Conservation (phyloP, 2,329 filamentous ascomycete species). For the Cordyceps cateniannulata region DNA sequence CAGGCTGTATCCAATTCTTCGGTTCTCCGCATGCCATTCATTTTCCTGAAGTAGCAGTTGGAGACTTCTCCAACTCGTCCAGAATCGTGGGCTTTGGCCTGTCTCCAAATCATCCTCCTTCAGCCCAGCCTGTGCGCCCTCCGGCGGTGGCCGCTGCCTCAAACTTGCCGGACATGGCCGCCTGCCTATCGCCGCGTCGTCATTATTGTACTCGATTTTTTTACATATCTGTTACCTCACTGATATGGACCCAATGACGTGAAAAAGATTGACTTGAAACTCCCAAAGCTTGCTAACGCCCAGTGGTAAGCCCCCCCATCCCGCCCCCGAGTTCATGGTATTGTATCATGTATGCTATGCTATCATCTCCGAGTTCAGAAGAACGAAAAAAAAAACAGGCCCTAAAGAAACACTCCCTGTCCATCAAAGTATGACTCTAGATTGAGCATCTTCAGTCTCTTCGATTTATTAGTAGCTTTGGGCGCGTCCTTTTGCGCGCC, state of each 20-base stretch:
- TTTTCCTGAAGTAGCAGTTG: no score
- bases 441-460: background rate
- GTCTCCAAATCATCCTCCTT: background rate
- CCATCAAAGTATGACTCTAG: background rate
- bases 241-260: background rate
- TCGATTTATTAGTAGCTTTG: background rate
- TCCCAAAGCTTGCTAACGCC: background rate
- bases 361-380: background rate
- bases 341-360: background rate
- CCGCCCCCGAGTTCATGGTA: background rate
- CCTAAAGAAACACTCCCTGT: background rate
- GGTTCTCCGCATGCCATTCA: no score
- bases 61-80: background rate
- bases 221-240: conserved; percentile 3
- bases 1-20: no score
- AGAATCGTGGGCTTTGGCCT: background rate
- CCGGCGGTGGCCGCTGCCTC: background rate
- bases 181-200: background rate
- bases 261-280: background rate
- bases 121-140: background rate
- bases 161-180: background rate
- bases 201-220: background rate
- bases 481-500: background rate
- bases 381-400: background rate
- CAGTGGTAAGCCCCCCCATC: background rate